phyloP scores from a whole-genome alignment of 2,329 filamentous ascomycete genomes.

The Fusarium torulosum region DNA sequence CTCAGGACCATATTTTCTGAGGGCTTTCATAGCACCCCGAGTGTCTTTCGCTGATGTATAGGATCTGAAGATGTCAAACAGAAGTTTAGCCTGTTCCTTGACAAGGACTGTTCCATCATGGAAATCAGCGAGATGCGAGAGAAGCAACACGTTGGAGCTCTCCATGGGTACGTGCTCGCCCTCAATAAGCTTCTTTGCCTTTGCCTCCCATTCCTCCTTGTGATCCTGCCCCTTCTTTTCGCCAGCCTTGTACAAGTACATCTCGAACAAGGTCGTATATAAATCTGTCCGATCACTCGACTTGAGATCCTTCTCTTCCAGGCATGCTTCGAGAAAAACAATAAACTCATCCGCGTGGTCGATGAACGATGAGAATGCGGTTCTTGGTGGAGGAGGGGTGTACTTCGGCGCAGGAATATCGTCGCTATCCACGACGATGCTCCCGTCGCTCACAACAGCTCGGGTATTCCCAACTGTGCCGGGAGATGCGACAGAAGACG shows the following conservation, averaged over 20 bases:
- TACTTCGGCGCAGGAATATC: constrained; percentile 69
- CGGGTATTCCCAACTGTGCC: constrained; percentile 63
- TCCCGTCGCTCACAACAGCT: constrained; percentile 64
- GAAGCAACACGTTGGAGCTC: constrained; percentile 90
- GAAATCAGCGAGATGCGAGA: constrained; percentile 94
- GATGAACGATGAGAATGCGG: constrained; percentile 95
- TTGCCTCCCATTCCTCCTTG: constrained; percentile 86
- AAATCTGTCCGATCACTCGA: constrained; percentile 84
- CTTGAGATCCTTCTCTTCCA: constrained; percentile 77
- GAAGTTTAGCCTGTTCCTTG: constrained; percentile 90
- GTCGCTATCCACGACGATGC: constrained; percentile 64
- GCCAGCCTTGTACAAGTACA: constrained; percentile 93
- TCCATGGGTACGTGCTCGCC: constrained; percentile 86
- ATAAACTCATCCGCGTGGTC: constrained; percentile 95
- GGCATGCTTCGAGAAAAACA: constrained; percentile 88
- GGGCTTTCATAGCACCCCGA: constrained; percentile 85
- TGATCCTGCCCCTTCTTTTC: constrained; percentile 75
- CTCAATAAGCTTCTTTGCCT: constrained; percentile 90
- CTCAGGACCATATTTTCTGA: constrained; percentile 90
- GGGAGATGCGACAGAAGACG: constrained; percentile 67
- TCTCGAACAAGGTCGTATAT: constrained; percentile 96
- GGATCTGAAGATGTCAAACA: constrained; percentile 96
- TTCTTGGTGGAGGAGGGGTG: constrained; percentile 82
- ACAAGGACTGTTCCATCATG: constrained; percentile 91
- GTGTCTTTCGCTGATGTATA: constrained; percentile 95